Percentiles rank a stretch among this genome's conserved stretches.
Conservation (phyloP, 129 eudicot genomes). For the Pseudognaphalium luteoalbum region DNA sequence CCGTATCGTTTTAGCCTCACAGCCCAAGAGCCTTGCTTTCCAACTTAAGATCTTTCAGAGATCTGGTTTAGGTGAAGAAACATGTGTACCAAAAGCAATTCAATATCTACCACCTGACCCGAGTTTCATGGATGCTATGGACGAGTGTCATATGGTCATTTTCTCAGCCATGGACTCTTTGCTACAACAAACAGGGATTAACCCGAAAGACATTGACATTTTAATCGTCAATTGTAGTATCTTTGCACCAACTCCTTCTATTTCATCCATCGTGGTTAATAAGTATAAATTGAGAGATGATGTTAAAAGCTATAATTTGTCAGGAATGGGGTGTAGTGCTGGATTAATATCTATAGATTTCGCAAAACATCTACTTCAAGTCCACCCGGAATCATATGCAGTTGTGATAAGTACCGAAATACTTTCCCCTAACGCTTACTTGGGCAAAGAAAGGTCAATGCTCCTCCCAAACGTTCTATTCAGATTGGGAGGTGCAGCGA, state of each 20-base stretch:
- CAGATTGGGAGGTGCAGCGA: constrained; percentile 13
- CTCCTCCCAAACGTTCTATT: constrained; percentile 6
- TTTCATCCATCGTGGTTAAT: background rate
- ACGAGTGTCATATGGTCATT: constrained; percentile 47
- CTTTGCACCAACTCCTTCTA: constrained; percentile 4
- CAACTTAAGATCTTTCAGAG: constrained; percentile 49
- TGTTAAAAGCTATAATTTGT: background rate
- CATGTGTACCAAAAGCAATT: constrained; percentile 45
- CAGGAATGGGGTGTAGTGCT: constrained; percentile 19
- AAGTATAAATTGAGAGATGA: background rate
- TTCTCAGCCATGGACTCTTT: constrained; percentile 49
- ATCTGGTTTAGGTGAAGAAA: constrained; percentile 61
- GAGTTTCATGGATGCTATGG: constrained; percentile 36
- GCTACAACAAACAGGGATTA: background rate
- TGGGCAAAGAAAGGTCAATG: constrained; percentile 2
- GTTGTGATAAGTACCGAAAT: constrained; percentile 1
- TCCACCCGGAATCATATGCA: background rate
- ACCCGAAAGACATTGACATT: background rate
- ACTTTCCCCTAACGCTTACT: background rate
- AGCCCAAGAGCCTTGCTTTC: constrained; percentile 49
- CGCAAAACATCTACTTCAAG: background rate
- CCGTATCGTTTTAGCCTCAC: constrained; percentile 11
- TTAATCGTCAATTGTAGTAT: constrained; percentile 10
- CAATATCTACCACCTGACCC: constrained; percentile 48
- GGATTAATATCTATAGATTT: constrained; percentile 8